phyloP scores from a whole-genome alignment of 176 grass and related monocot genomes.

The Chrysopogon serrulatus region DNA sequence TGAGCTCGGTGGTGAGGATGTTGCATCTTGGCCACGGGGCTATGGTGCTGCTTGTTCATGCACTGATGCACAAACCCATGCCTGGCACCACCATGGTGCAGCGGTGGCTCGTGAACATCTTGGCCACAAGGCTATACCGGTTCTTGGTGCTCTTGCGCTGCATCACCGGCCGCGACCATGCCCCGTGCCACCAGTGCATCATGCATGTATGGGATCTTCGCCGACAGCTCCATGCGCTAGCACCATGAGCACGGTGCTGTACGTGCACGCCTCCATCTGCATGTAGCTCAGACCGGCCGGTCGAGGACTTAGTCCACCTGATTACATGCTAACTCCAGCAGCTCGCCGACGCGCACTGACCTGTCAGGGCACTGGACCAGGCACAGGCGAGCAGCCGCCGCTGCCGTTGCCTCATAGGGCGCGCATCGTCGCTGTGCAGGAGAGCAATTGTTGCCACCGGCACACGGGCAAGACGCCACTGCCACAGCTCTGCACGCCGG shows the following conservation, averaged over 20 bases:
- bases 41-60: conserved; percentile 39
- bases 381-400: no score
- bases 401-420: no score
- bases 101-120: conserved; percentile 77
- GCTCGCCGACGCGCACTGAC: no score
- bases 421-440: no score
- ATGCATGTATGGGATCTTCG: conserved; percentile 66
- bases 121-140: conserved; percentile 51
- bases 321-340: no score
- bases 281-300: no score
- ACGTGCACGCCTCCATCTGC: no score
- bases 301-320: no score
- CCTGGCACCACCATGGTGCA: conserved; percentile 62
- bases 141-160: conserved; percentile 43
- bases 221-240: conserved; percentile 47
- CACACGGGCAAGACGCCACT: no score
- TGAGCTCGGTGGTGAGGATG: conserved; percentile 24
- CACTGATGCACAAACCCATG: conserved; percentile 54
- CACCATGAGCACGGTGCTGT: conserved; percentile 35
- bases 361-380: no score
- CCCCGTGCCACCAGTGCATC: conserved; percentile 61
- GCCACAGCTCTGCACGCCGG: no score
- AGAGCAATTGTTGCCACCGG: no score
- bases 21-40: conserved; percentile 34
- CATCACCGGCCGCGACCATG: conserved; percentile 46